Evolutionary conservation across 2,329 filamentous ascomycete genomes (phyloP).

Genomic region (Microcyclosporella mali): DNA sequence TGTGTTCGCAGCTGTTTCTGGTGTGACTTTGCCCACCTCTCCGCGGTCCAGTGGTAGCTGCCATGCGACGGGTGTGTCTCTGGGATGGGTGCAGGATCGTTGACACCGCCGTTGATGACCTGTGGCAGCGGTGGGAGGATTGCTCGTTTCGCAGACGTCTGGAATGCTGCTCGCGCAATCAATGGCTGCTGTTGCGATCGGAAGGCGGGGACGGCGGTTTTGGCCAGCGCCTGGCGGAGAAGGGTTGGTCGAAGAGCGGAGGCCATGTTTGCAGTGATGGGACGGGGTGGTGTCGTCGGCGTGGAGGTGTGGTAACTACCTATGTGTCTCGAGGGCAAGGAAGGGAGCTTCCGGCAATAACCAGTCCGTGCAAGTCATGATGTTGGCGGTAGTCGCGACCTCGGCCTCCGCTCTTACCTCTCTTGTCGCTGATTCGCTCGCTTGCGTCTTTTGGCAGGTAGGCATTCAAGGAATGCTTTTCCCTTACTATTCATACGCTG

Average conservation of each 20-base stretch:
- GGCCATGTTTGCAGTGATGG: conserved; percentile 41
- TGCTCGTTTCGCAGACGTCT: conserved; percentile 68
- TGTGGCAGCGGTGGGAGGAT: conserved; percentile 78
- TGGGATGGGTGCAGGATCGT: conserved; percentile 76
- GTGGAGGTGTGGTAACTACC: neutral
- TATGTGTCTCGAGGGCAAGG: neutral
- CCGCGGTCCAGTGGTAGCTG: conserved; percentile 98
- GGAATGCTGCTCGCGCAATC: conserved; percentile 66
- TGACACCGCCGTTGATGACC: conserved; percentile 52
- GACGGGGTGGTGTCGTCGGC: conserved; percentile 4
- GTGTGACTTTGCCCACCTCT: conserved; percentile 49
- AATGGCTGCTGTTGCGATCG: conserved; percentile 25
- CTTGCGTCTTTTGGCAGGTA: neutral
- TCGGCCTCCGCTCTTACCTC: neutral
- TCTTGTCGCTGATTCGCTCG: conserved; percentile 1
- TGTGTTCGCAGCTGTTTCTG: conserved; percentile 6
- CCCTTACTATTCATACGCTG: too few relatives aligned
- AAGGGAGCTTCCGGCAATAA: conserved; percentile 1
- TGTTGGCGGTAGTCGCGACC: neutral
- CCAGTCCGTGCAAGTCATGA: neutral
- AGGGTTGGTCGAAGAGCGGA: conserved; percentile 47
- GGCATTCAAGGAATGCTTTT: conserved; percentile 1
- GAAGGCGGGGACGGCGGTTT: conserved; percentile 31
- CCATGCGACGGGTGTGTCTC: conserved; percentile 70
- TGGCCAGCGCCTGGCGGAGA: conserved; percentile 41